A percentile compares a stretch with the other conserved stretches of the same genome.
Conservation (phyloP, 805 yeast genomes). For the Suhomyces sp. region DNA sequence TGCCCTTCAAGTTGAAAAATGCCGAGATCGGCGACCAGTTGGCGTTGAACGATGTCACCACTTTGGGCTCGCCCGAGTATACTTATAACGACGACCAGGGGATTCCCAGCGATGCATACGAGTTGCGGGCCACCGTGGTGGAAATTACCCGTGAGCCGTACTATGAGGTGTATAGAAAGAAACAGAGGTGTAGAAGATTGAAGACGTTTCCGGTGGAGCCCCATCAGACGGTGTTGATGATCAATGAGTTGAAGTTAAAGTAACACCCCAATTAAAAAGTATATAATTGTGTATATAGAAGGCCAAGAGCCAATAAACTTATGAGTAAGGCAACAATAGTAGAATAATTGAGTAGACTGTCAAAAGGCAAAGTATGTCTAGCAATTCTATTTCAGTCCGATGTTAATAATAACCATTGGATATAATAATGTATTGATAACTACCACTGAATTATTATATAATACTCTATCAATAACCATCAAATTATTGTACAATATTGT, state of each 20-base stretch:
- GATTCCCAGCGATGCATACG: conserved; percentile 49
- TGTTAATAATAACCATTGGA: too few relatives aligned
- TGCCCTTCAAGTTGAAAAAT: conserved; percentile 75
- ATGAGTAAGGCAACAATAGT: too few relatives aligned
- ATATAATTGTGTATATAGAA: not conserved
- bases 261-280: not conserved
- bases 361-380: too few relatives aligned
- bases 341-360: too few relatives aligned
- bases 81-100: conserved; percentile 50
- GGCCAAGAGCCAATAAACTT: not conserved
- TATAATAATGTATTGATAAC: too few relatives aligned
- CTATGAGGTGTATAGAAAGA: conserved; percentile 53
- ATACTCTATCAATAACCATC: too few relatives aligned
- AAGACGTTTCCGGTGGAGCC: conserved; percentile 73
- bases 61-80: conserved; percentile 82
- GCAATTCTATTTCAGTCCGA: too few relatives aligned
- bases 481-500: too few relatives aligned
- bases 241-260: conserved; percentile 63
- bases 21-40: conserved; percentile 84
- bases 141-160: conserved; percentile 83
- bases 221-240: conserved; percentile 71
- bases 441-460: too few relatives aligned
- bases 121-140: conserved; percentile 73
- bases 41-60: conserved; percentile 67
- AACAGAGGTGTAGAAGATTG: conserved; percentile 75